Base-by-base conservation (phyloP, 768 basidiomycete genomes). In the Termitomyces sp. region DNA sequence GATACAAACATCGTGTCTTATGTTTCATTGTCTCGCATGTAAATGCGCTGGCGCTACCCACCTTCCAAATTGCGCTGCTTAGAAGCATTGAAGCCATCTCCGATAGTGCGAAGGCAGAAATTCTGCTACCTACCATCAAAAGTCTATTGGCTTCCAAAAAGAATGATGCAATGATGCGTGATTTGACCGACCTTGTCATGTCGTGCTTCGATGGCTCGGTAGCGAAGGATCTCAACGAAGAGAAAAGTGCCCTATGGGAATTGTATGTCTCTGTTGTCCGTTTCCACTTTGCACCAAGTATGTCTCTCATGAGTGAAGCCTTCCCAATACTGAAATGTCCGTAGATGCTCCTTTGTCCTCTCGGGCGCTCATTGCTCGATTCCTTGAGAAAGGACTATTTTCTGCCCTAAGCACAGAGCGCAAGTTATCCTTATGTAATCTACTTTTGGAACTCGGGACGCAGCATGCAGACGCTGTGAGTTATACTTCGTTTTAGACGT, bases 11-110 rank as follows among this genome's bases (percentile, higher is more conserved):
- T 59, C 81, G 85, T 13, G 73, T 94, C 43, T 65, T 91, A 42
- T 92, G 87, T 66, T 94, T 81, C 69, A 69, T 97, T 0, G 72
- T 91, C 6, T 94, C 94, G 1, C 95, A 98, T 67, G 76, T 88
- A 61, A 78, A 79, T 47, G 79, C 83, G 4, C 80, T 88, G 61
- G 70, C 76, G 2, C 66, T 81, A 3, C 69, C 80, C 2, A 57
- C 64, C 1, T 77, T 81, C 18, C 83, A 85, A 59, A 65, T 82
- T 12, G 66, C 72, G 12, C 70, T 98, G 0, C 75, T 98, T 18
- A 71, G 67, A 57, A 67, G 73, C 5, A 53, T 80, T 10, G 68
- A 74, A 27, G 71, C 73, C 9, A 73, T 89, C 39, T 74, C 80
- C 4, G 82, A 84, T 64, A 68, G 63, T 53, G 67, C 69, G 0